A percentile compares a stretch with the other conserved stretches of the same genome.
These are phyloP conservation scores for Fraxinus dipetala DNA, from an alignment of 305 asterid species.

Conservation along the genomic window DNA sequence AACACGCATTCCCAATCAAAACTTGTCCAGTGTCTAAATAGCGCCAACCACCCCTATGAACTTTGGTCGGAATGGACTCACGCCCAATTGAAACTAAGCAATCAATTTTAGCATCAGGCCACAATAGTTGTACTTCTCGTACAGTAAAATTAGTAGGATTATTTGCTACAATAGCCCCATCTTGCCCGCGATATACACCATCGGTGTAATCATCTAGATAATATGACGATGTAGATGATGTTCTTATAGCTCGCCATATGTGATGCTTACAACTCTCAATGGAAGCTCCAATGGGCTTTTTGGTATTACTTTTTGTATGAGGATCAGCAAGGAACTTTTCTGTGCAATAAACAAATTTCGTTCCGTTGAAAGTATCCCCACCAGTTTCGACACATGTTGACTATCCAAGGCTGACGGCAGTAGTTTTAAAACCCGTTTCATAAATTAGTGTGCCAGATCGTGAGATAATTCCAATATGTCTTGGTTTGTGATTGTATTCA, in stretches of 20 bases:
- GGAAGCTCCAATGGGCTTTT: conserved; percentile 40
- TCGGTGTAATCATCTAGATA: conserved; percentile 96
- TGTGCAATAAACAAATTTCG: too few species aligned
- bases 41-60: conserved; percentile 97
- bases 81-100: conserved; percentile 95
- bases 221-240: conserved; percentile 98
- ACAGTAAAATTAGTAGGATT: conserved; percentile 90
- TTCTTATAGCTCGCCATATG: conserved; percentile 96
- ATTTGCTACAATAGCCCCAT: conserved; percentile 98
- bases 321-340: too few species aligned
- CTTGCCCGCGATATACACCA: conserved; percentile 92
- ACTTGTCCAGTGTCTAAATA: conserved; percentile 95
- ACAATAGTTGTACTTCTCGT: conserved; percentile 89
- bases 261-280: conserved; percentile 96
- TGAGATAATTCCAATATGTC: too few species aligned
- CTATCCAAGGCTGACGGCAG: too few species aligned
- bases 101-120: conserved; percentile 96
- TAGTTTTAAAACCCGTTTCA: too few species aligned
- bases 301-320: too few species aligned
- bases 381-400: too few species aligned
- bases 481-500: too few species aligned
- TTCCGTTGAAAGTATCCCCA: too few species aligned
- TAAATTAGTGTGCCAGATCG: too few species aligned
- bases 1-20: conserved; percentile 94
- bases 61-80: conserved; percentile 94